Evolutionary conservation across 768 basidiomycete species (phyloP).

Genomic region (Macrolepiota fuliginosa): DNA sequence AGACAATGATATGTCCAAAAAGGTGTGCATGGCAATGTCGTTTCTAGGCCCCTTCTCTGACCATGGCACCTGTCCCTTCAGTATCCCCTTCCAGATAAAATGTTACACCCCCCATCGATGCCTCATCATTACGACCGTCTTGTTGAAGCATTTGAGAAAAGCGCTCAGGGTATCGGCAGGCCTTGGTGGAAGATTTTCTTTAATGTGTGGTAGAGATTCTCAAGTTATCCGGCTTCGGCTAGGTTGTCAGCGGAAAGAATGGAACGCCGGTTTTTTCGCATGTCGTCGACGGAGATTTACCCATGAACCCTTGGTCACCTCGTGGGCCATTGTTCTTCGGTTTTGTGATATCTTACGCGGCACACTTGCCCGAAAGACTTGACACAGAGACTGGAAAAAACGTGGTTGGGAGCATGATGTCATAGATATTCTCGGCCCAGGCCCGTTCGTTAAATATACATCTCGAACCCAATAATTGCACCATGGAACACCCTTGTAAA

Average conservation of each 20-base stretch:
- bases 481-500: neutral
- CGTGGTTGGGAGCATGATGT: neutral
- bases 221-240: neutral
- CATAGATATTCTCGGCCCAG: neutral
- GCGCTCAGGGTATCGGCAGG: conserved; percentile 69
- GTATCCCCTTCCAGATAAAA: conserved; percentile 67
- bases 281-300: neutral
- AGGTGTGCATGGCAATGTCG: conserved; percentile 44
- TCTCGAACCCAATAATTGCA: neutral
- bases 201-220: conserved; percentile 55
- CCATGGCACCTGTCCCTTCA: conserved; percentile 25
- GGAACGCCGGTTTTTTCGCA: neutral
- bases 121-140: conserved; percentile 74
- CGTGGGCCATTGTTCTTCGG: neutral
- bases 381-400: neutral
- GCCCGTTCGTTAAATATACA: neutral
- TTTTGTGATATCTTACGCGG: neutral
- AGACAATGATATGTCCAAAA: conserved; percentile 54
- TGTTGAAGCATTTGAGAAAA: conserved; percentile 72
- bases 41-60: neutral
- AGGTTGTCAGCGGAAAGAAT: neutral
- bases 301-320: neutral
- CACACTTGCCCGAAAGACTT: neutral
- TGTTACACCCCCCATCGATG: conserved; percentile 65
- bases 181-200: conserved; percentile 88